Evolutionary conservation across 2,329 filamentous ascomycete genomes (phyloP).

Genomic region (Ambrosiella cleistominuta): DNA sequence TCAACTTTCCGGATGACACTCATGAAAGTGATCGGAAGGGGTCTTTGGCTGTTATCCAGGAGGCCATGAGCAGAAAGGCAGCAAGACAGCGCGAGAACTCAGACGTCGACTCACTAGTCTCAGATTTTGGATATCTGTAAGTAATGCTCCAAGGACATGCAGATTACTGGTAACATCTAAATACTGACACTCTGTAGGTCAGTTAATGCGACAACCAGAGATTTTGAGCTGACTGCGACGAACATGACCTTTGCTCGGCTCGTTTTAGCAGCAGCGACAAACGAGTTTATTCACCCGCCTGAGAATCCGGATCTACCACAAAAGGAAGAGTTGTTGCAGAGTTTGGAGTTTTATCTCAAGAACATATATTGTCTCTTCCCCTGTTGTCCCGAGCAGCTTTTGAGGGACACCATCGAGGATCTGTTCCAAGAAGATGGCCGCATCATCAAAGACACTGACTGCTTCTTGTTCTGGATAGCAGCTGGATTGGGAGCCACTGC

Average conservation of each 20-base stretch:
- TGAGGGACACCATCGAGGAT: slow-evolving; percentile 64
- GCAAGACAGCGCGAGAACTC: slow-evolving; percentile 55
- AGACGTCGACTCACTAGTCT: slow-evolving; percentile 80
- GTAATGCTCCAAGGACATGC: slow-evolving; percentile 17
- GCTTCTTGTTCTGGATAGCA: slow-evolving; percentile 79
- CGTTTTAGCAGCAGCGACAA: slow-evolving; percentile 65
- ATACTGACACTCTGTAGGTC: slow-evolving; percentile 35
- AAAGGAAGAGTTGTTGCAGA: slow-evolving; percentile 24
- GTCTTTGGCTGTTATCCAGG: slow-evolving; percentile 42
- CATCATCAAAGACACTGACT: slow-evolving; percentile 49
- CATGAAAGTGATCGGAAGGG: slow-evolving; percentile 39
- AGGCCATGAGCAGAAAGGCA: slow-evolving; percentile 46
- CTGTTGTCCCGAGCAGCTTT: slow-evolving; percentile 60
- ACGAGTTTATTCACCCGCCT: slow-evolving; percentile 50
- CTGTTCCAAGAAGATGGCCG: slow-evolving; percentile 55
- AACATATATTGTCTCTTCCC: slow-evolving; percentile 69
- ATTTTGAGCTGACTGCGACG: slow-evolving; percentile 75
- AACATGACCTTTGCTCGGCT: slow-evolving; percentile 87
- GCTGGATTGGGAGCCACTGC: slow-evolving; percentile 65
- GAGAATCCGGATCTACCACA: slow-evolving; percentile 45
- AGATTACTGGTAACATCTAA: neutral
- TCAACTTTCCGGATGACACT: slow-evolving; percentile 30
- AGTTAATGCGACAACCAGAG: slow-evolving; percentile 83
- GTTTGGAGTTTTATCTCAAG: slow-evolving; percentile 70
- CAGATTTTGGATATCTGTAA: slow-evolving; percentile 81